These are phyloP conservation scores for Kwoniella europaea DNA, from an alignment of 768 basidiomycete genomes.

Conservation along the genomic window DNA sequence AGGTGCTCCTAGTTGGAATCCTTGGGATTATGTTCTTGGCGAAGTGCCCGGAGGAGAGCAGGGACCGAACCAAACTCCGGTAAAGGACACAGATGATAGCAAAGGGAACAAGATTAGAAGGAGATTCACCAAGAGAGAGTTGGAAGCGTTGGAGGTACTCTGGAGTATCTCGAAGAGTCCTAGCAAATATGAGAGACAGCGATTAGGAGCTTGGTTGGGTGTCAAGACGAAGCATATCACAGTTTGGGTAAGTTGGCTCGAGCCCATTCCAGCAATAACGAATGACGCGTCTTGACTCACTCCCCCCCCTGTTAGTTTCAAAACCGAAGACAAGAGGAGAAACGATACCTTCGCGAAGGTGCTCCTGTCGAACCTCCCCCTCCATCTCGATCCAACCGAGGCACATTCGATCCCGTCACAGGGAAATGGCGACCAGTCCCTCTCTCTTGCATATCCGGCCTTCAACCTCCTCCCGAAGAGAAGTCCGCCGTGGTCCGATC, in stretches of 20 bases:
- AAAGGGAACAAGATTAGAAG: slow-evolving; percentile 32
- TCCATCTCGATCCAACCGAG: slow-evolving; percentile 30
- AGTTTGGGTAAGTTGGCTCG: slow-evolving; percentile 32
- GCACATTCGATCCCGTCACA: slow-evolving; percentile 38
- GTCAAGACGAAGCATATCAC: slow-evolving; percentile 43
- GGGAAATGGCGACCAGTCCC: slow-evolving; percentile 43
- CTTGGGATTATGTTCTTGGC: slow-evolving; percentile 39
- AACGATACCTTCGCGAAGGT: slow-evolving; percentile 25
- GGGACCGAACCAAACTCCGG: slow-evolving; percentile 16
- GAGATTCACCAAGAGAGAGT: slow-evolving; percentile 32
- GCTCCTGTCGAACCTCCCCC: slow-evolving; percentile 24
- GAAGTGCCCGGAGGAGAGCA: slow-evolving; percentile 28
- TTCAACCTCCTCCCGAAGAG: slow-evolving; percentile 29
- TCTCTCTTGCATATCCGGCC: slow-evolving; percentile 29
- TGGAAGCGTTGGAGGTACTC: slow-evolving; percentile 36
- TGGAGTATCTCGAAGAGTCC: slow-evolving; percentile 36
- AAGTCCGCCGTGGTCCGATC: slow-evolving; percentile 24
- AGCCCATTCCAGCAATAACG: not conserved
- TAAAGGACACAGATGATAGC: slow-evolving; percentile 23
- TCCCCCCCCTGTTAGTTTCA: slow-evolving; percentile 28
- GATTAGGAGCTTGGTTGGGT: slow-evolving; percentile 43
- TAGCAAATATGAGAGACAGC: slow-evolving; percentile 38
- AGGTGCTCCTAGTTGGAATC: slow-evolving; percentile 36
- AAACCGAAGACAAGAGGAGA: slow-evolving; percentile 41
- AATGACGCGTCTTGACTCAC: not conserved